Base-by-base conservation (phyloP, 176 grass and related monocot genomes). In the Secale cereale region DNA sequence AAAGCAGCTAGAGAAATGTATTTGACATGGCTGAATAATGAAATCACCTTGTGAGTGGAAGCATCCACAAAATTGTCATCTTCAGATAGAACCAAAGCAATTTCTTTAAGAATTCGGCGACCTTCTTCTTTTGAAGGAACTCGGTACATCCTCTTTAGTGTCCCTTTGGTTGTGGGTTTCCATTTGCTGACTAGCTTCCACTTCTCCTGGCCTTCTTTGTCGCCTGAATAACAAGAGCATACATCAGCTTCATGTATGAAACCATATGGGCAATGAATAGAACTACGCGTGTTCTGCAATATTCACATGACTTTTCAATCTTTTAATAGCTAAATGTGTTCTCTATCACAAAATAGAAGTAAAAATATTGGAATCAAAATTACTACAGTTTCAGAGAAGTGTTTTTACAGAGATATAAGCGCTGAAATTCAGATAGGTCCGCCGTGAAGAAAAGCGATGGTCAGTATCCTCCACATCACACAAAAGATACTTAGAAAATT, bases 21-120 rank as follows among this genome's bases (percentile, higher is more conserved):
- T 23, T 57, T 63, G 9, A 10, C 74, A 13, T 70, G n/a, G 31
- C 39, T 72, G 48, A 64, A 68, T 26, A 43, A 63, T 59, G 50
- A 60, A 35, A 69, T 88, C 85, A 99, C 97, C 90, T 99, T 99
- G 87, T 99, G 97, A 64, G 52, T 81, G 8, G 91, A 86, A 59
- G 91, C 97, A 91, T 99, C 97, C 31, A 94, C 86, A 88, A 99
- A 96, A 70, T 99, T 86, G 66, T 99, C 97, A 88, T 99, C 97
- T 71, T 99, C 90, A 46, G 93, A 96, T 35, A 99, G 94, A 84
- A 96, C 86, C 63, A 80, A 87, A 87, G 97, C 94, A 65, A 99
- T 86, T 80, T 94, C 86, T 78, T 92, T 94, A 28, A 99, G 93
- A 86, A 96, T 63, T 19, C 91, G 87, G 4, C 84, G 90, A 19